Conservation (phyloP, 2,329 filamentous ascomycete genomes). For the Alternaria arbusti region DNA sequence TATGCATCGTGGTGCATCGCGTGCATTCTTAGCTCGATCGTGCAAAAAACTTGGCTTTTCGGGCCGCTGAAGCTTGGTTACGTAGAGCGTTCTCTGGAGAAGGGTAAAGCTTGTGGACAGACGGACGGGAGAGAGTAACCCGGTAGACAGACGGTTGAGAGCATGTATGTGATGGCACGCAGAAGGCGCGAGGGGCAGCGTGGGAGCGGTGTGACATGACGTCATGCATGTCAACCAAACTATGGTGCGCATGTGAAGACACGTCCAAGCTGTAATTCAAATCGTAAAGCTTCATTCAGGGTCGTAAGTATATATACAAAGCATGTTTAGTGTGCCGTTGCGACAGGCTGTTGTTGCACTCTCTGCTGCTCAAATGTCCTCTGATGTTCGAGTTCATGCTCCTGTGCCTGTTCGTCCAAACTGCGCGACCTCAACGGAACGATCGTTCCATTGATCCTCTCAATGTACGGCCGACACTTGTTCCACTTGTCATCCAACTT, state of each 20-base stretch:
- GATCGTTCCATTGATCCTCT: slow-evolving; percentile 20
- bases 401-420: neutral
- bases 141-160: neutral
- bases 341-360: neutral
- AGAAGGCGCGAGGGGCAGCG: neutral
- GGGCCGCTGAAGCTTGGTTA: neutral
- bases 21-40: neutral
- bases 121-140: neutral
- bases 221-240: neutral
- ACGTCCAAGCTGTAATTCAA: neutral
- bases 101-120: neutral
- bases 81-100: neutral
- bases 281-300: neutral
- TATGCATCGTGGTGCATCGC: neutral
- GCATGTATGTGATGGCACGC: neutral
- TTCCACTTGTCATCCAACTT: slow-evolving; percentile 16
- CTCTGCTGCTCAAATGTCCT: neutral
- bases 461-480: slow-evolving; percentile 16
- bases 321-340: neutral
- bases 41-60: neutral
- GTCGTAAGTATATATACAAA: neutral
- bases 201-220: neutral
- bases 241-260: neutral
- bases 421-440: slow-evolving; percentile 2
- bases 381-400: neutral